phyloP scores from a whole-genome alignment of 2,329 filamentous ascomycete genomes.

The Fusarium chlamydosporum region DNA sequence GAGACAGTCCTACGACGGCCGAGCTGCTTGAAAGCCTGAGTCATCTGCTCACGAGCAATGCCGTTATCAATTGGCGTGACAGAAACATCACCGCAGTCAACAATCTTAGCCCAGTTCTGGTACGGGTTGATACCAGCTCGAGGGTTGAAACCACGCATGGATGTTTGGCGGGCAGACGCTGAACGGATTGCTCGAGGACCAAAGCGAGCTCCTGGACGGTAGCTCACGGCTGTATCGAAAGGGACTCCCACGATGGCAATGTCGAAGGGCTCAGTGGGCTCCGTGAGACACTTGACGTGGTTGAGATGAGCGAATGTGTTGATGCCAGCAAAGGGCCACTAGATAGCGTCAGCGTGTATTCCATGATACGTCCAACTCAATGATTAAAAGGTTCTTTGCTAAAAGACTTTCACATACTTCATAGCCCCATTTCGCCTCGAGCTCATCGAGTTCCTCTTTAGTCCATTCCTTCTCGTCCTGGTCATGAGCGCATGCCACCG shows the following conservation, averaged over 20 bases:
- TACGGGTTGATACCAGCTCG: constrained; percentile 89
- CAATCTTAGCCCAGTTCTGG: constrained; percentile 81
- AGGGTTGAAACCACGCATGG: constrained; percentile 83
- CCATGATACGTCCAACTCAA: neutral
- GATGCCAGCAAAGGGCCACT: constrained; percentile 76
- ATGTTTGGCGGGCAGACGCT: constrained; percentile 84
- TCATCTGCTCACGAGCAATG: constrained; percentile 87
- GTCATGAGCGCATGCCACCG: constrained; percentile 51
- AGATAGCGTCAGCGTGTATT: constrained; percentile 17
- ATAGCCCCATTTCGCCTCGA: constrained; percentile 70
- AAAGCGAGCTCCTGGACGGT: constrained; percentile 76
- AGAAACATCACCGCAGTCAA: constrained; percentile 94
- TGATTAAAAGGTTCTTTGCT: neutral
- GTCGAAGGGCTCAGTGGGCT: constrained; percentile 74
- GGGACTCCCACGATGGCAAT: constrained; percentile 80
- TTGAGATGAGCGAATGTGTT: constrained; percentile 80
- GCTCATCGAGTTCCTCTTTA: constrained; percentile 65
- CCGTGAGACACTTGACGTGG: constrained; percentile 77
- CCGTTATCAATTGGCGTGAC: constrained; percentile 89
- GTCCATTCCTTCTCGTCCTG: constrained; percentile 62
- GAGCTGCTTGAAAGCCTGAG: constrained; percentile 81
- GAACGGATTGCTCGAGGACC: constrained; percentile 89
- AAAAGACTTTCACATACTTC: constrained; percentile 60
- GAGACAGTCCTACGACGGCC: constrained; percentile 58
- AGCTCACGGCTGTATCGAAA: constrained; percentile 81